A percentile compares a stretch with the other conserved stretches of the same genome.
Conservation (phyloP, 805 yeast species). For the Yamadazyma laniorum region DNA sequence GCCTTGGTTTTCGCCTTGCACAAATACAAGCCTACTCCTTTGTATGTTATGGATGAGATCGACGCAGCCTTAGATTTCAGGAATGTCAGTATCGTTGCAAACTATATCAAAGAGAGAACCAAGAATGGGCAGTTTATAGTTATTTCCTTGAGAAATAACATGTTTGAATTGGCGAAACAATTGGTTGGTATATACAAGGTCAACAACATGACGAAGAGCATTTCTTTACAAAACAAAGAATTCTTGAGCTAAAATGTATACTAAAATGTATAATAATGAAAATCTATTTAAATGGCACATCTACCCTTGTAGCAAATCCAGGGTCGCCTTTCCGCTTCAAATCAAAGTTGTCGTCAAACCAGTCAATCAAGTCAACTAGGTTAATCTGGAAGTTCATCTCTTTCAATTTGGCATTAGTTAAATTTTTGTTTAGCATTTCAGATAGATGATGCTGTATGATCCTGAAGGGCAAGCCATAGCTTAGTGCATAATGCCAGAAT, state of each 20-base stretch:
- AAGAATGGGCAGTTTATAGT: slow-evolving; percentile 96
- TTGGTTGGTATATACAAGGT: slow-evolving; percentile 94
- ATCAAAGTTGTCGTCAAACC: slow-evolving; percentile 72
- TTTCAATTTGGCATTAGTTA: slow-evolving; percentile 30
- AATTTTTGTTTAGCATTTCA: slow-evolving; percentile 71
- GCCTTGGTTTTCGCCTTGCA: slow-evolving; percentile 96
- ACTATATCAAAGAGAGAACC: slow-evolving; percentile 92
- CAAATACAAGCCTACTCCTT: slow-evolving; percentile 93
- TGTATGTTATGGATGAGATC: slow-evolving; percentile 98
- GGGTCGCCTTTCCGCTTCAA: slow-evolving; percentile 64
- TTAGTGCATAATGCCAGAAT: slow-evolving; percentile 74
- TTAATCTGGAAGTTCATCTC: slow-evolving; percentile 62
- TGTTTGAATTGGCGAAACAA: slow-evolving; percentile 95
- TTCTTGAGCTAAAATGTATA: slow-evolving; percentile 18
- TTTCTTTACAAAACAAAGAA: slow-evolving; percentile 69
- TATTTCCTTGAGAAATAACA: slow-evolving; percentile 90
- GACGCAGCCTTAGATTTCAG: slow-evolving; percentile 98
- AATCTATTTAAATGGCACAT: slow-evolving; percentile 26
- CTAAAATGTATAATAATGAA: slow-evolving; percentile 1
- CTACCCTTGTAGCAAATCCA: slow-evolving; percentile 60
- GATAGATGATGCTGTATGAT: slow-evolving; percentile 83
- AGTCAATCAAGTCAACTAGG: slow-evolving; percentile 69
- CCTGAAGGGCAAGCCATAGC: slow-evolving; percentile 83
- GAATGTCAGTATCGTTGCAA: slow-evolving; percentile 96
- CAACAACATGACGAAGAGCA: slow-evolving; percentile 84